Conservation (phyloP, 768 basidiomycete genomes). For the Boletales sp. region DNA sequence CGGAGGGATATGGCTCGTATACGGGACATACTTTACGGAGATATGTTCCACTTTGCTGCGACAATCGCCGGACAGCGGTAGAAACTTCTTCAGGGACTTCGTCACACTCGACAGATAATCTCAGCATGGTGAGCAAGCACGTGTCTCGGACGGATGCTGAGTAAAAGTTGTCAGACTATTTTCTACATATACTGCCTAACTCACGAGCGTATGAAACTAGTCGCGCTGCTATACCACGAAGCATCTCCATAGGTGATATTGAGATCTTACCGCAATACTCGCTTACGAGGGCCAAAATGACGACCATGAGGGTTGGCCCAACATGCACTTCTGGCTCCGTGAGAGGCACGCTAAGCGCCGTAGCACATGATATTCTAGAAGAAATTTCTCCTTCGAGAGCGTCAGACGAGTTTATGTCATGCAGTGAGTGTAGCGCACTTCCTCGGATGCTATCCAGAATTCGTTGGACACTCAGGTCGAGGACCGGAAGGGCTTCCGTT, state of each 20-base stretch:
- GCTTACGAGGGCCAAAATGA: constrained; percentile 64
- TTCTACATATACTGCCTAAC: constrained; percentile 24
- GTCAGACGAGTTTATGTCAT: constrained; percentile 10
- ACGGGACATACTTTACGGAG: constrained; percentile 50
- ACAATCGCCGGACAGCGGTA: constrained; percentile 40
- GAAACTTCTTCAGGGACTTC: constrained; percentile 46
- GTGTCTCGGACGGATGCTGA: constrained; percentile 72
- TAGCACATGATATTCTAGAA: constrained; percentile 43
- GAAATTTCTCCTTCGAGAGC: constrained; percentile 32
- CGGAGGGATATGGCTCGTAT: background rate
- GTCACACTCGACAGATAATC: constrained; percentile 57
- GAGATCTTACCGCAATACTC: constrained; percentile 55
- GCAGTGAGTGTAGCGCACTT: constrained; percentile 37
- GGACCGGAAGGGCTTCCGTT: constrained; percentile 36
- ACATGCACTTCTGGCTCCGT: constrained; percentile 34
- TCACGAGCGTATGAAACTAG: constrained; percentile 43
- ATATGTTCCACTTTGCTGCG: constrained; percentile 45
- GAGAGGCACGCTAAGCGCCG: constrained; percentile 43
- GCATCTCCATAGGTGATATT: constrained; percentile 45
- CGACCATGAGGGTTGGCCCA: constrained; percentile 62
- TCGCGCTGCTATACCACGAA: constrained; percentile 43
- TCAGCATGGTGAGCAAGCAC: constrained; percentile 67
- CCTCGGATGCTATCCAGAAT: constrained; percentile 48
- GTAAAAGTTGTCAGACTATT: background rate
- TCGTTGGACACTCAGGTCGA: constrained; percentile 56